Conservation (phyloP, 352 stramenopile genomes). For the Phytophthora multivora region DNA sequence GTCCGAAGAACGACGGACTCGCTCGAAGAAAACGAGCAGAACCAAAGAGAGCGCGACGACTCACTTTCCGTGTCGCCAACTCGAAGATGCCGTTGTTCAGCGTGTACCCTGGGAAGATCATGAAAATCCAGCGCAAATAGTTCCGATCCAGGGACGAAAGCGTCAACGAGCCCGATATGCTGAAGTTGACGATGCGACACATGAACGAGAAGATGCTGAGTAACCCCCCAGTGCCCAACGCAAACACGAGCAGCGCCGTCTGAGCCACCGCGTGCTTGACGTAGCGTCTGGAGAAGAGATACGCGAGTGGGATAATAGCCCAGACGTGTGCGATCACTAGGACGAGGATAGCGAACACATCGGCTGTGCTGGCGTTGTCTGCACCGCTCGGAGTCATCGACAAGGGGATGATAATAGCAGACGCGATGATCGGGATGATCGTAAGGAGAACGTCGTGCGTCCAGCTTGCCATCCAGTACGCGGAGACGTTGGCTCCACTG, state of each 20-base stretch:
- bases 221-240: constrained; percentile 57
- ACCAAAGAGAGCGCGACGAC: constrained; percentile 50
- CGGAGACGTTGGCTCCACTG: constrained; percentile 51
- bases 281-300: constrained; percentile 69
- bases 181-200: constrained; percentile 69
- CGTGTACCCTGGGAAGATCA: constrained; percentile 72
- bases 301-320: constrained; percentile 63
- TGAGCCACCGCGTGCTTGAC: constrained; percentile 62
- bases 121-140: constrained; percentile 75
- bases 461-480: constrained; percentile 68
- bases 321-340: constrained; percentile 52
- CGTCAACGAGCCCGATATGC: constrained; percentile 38
- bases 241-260: constrained; percentile 71
- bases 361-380: constrained; percentile 20
- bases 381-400: constrained; percentile 30
- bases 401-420: constrained; percentile 43
- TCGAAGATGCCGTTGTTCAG: constrained; percentile 78
- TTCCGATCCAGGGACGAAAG: constrained; percentile 65
- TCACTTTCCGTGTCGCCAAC: constrained; percentile 71
- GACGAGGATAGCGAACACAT: constrained; percentile 45
- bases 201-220: constrained; percentile 83
- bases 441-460: constrained; percentile 58
- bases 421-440: constrained; percentile 37
- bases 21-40: constrained; percentile 11
- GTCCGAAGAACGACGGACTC: constrained; percentile 59